Base-by-base conservation (phyloP, 495 filamentous ascomycete species). In the Penicillium canariense region DNA sequence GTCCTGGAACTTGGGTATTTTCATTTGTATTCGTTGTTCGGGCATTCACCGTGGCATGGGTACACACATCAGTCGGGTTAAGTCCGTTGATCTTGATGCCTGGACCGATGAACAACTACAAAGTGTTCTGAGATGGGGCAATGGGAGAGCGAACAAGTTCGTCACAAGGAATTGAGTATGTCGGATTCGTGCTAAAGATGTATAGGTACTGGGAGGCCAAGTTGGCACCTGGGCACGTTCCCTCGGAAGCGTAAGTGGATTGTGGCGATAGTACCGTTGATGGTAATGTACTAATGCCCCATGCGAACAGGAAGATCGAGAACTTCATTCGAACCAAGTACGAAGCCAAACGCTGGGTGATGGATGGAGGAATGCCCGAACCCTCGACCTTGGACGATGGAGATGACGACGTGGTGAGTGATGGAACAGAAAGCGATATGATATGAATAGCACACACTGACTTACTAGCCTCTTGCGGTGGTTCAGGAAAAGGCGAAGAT, bases 291-390 rank as follows among this genome's bases (percentile, higher is more conserved):
- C 46, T 61, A 34, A 63, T 34, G 14, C 17, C 3, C 10, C 14
- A 7, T 31, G 34, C 12, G 5, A 20, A 52, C 43, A 87, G 84
- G 39, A 98, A 98, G 77, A 97, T 98, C 58, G 94, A 97, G 79
- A 98, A 97, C 72, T 98, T 98, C 60, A 96, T 98, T 56, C 84
- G 95, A 38, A 98, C 94, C 31, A 98, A 98, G 71, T 98, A 98
- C 69, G 94, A 98, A 63, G 87, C 90, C 8, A 97, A 96, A 78
- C 80, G 95, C 72, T 98, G 94, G 94, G 89, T 91, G 2, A 96
- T 97, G 93, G 95, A 98, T 53, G 94, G 95, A 3, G 82, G 80
- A 10, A 91, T 97, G 72, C 95, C 95, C 8, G 90, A 97, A 63
- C 95, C 95, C 20, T 78, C 87, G 0, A 90, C 86, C n/a, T 71